A percentile compares a stretch with the other conserved stretches of the same genome.
Conservation (phyloP, 2,329 filamentous ascomycete genomes). For the Lachnellula arida region DNA sequence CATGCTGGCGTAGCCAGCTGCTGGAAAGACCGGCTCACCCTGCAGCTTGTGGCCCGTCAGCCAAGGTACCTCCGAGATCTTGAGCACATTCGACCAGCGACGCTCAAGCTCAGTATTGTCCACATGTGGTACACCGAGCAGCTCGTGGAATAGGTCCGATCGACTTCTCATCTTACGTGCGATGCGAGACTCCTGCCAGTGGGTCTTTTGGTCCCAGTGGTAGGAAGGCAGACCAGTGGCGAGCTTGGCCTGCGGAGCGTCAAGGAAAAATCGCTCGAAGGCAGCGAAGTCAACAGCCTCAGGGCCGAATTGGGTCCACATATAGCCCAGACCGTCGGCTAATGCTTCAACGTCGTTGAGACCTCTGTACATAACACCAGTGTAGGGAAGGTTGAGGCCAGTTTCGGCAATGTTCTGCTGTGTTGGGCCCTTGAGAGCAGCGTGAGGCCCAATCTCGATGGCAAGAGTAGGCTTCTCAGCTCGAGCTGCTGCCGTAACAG, state of each 20-base stretch:
- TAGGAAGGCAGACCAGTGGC: constrained; percentile 15
- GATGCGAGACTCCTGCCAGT: constrained; percentile 18
- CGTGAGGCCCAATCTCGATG: constrained; percentile 12
- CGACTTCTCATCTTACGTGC: constrained; percentile 7
- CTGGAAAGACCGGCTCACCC: constrained; percentile 37
- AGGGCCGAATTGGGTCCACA: constrained; percentile 7
- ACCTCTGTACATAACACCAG: constrained; percentile 4
- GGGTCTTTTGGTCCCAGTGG: constrained; percentile 15
- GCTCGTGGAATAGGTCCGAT: constrained; percentile 7
- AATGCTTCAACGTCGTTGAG: constrained; percentile 6
- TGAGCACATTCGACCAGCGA: constrained; percentile 15
- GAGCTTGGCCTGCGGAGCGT: neutral
- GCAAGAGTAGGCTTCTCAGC: constrained; percentile 14
- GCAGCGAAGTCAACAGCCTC: neutral
- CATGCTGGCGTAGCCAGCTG: constrained; percentile 46
- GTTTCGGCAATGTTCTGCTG: constrained; percentile 7
- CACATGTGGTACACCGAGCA: constrained; percentile 4
- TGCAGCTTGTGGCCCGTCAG: constrained; percentile 40
- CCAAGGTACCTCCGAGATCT: constrained; percentile 37
- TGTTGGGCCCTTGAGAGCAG: constrained; percentile 11
- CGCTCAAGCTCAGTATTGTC: constrained; percentile 7
- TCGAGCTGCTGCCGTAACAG: constrained; percentile 29
- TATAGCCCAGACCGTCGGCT: constrained; percentile 1
- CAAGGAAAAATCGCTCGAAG: neutral
- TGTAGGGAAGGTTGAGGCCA: constrained; percentile 5